These are phyloP conservation scores for Cercospora beticola DNA, from an alignment of 2,329 filamentous ascomycete genomes.

Conservation along the genomic window DNA sequence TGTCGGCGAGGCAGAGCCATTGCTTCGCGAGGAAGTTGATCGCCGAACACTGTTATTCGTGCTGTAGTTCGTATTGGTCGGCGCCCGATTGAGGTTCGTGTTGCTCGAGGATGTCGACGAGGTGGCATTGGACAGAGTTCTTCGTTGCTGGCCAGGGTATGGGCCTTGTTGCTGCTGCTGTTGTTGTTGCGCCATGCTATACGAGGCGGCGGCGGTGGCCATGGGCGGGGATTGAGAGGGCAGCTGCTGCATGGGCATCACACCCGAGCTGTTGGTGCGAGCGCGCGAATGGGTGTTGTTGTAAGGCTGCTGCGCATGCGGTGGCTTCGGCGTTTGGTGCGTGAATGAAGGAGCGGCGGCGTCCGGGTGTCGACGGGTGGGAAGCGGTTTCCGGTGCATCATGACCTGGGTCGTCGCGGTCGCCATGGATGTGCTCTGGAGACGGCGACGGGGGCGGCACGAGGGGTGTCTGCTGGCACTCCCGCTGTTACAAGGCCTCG, in stretches of 20 bases:
- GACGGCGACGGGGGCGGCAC: neutral
- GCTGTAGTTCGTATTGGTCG: conserved; percentile 41
- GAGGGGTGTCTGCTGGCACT: neutral
- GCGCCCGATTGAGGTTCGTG: conserved; percentile 47
- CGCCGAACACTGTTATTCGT: conserved; percentile 55
- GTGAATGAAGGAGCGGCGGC: conserved; percentile 1
- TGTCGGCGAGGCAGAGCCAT: conserved; percentile 56
- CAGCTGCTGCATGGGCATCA: conserved; percentile 23
- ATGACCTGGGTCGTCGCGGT: conserved; percentile 9
- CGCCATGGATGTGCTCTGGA: neutral
- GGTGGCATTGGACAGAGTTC: conserved; percentile 68
- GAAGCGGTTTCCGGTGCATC: conserved; percentile 12
- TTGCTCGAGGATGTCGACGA: conserved; percentile 65
- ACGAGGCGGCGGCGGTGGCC: conserved; percentile 21
- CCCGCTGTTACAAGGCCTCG: neutral
- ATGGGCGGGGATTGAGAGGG: conserved; percentile 20
- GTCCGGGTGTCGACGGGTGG: conserved; percentile 7
- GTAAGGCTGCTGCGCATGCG: conserved; percentile 14
- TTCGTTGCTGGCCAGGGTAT: conserved; percentile 39
- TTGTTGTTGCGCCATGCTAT: conserved; percentile 25
- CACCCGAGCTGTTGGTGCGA: conserved; percentile 45
- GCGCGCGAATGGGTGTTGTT: conserved; percentile 42
- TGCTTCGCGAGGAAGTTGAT: conserved; percentile 77
- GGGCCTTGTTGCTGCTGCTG: conserved; percentile 17
- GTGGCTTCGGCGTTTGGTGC: conserved; percentile 18